Conservation (phyloP, 768 basidiomycete species). For the Suillus decipiens region DNA sequence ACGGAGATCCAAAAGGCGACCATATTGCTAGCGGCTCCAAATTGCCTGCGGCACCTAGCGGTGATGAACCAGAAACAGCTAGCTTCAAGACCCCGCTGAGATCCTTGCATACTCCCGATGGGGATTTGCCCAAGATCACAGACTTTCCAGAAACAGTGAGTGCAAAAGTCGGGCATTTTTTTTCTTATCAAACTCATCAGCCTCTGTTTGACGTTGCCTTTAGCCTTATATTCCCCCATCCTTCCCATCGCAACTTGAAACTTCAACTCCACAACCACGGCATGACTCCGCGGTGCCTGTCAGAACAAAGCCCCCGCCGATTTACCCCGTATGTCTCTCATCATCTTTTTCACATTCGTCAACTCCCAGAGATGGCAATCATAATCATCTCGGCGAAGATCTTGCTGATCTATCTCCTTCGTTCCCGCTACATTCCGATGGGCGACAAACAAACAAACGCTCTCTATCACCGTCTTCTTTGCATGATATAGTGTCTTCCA, state of each 20-base stretch:
- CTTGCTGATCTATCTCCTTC: slow-evolving; percentile 17
- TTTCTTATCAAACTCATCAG: slow-evolving; percentile 18
- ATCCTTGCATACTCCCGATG: slow-evolving; percentile 10
- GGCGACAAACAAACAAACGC: slow-evolving; percentile 29
- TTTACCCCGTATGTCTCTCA: slow-evolving; percentile 28
- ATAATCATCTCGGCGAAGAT: slow-evolving; percentile 9
- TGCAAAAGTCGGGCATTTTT: slow-evolving; percentile 12
- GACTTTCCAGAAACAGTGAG: slow-evolving; percentile 42
- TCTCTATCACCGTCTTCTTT: slow-evolving; percentile 29
- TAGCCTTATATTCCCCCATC: slow-evolving; percentile 57
- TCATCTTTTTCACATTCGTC: slow-evolving; percentile 31
- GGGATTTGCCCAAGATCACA: slow-evolving; percentile 27
- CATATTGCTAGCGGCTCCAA: slow-evolving; percentile 18
- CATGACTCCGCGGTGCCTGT: slow-evolving; percentile 17
- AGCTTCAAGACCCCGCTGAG: slow-evolving; percentile 10
- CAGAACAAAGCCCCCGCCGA: slow-evolving; percentile 47
- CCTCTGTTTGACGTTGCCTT: slow-evolving; percentile 7
- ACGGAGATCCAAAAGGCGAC: slow-evolving; percentile 13
- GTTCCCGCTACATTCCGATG: slow-evolving; percentile 19
- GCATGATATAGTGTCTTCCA: slow-evolving; percentile 21
- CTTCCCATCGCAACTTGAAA: slow-evolving; percentile 51
- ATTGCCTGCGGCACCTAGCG: slow-evolving; percentile 9
- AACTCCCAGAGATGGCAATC: slow-evolving; percentile 20
- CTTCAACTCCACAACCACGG: slow-evolving; percentile 51
- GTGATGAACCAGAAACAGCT: slow-evolving; percentile 8